These are phyloP conservation scores for Thelonectria blattea DNA, from an alignment of 2,329 filamentous ascomycete species.

Conservation along the genomic window DNA sequence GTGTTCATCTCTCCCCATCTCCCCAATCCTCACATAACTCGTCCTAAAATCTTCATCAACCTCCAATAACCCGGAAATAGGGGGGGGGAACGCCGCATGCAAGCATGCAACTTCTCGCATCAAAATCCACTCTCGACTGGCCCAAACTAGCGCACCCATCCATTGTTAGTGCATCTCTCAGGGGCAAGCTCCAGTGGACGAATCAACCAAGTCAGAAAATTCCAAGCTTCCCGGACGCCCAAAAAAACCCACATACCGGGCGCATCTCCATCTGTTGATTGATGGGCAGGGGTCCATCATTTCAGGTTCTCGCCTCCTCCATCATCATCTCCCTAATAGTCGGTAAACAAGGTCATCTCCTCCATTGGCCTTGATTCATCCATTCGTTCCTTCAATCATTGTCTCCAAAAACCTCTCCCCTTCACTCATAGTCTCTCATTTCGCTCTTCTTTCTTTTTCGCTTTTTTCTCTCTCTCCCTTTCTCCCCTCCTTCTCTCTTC, in stretches of 20 bases:
- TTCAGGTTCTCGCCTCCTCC: background rate
- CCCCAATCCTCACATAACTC: no score
- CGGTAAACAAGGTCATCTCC: background rate
- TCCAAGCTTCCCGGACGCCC: background rate
- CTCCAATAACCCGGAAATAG: background rate
- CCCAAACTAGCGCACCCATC: background rate
- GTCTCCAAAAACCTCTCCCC: constrained; percentile 6
- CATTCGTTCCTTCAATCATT: background rate
- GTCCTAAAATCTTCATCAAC: background rate
- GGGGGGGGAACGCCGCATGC: background rate
- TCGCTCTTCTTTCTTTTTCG: background rate
- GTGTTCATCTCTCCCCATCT: no score
- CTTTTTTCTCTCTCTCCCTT: background rate
- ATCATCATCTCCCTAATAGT: background rate
- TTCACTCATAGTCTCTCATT: background rate
- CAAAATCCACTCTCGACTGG: no score
- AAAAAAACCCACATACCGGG: background rate
- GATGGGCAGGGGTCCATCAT: background rate
- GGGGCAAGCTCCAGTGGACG: background rate
- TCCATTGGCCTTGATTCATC: constrained; percentile 2
- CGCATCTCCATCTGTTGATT: background rate
- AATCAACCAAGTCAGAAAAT: background rate
- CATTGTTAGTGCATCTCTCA: background rate
- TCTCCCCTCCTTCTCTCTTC: background rate
- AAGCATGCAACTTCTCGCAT: background rate